A percentile compares a stretch with the other conserved stretches of the same genome.
phyloP scores from a whole-genome alignment of 2,329 filamentous ascomycete genomes.

The Xylaria polymorpha region DNA sequence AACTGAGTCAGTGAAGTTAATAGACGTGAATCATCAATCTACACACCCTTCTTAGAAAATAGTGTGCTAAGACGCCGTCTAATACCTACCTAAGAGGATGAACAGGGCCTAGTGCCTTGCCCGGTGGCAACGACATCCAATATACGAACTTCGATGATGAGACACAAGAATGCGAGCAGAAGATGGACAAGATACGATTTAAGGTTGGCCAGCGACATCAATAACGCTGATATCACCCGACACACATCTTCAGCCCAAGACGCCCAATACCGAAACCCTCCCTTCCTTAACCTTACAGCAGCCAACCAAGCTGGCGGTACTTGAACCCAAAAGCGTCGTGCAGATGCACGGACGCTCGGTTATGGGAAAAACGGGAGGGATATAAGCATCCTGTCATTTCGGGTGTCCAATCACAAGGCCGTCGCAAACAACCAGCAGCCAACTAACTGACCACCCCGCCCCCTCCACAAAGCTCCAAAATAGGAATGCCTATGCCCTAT shows the following conservation, averaged over 20 bases:
- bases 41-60: constrained; percentile 1
- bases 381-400: constrained; percentile 26
- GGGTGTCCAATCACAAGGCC: constrained; percentile 27
- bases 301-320: constrained; percentile 33
- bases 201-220: neutral
- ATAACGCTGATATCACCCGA: neutral
- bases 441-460: constrained; percentile 3
- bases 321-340: constrained; percentile 15
- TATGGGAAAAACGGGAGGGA: constrained; percentile 10
- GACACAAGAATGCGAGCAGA: neutral
- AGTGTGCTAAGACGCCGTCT: neutral
- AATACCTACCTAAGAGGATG: too few species aligned
- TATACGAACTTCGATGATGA: neutral
- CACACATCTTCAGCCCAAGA: constrained; percentile 11
- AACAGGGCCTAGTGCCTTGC: too few species aligned
- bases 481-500: constrained; percentile 10
- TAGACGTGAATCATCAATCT: constrained; percentile 18
- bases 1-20: constrained; percentile 22
- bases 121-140: neutral
- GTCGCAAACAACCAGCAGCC: constrained; percentile 29
- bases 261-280: constrained; percentile 11
- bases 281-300: constrained; percentile 14
- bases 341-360: constrained; percentile 27
- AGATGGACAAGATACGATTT: neutral
- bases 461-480: constrained; percentile 14